Percentiles rank a stretch among this genome's conserved stretches.
Evolutionary conservation across 805 yeast species (phyloP).

Genomic region (Saccharomycopsis schoenii): DNA sequence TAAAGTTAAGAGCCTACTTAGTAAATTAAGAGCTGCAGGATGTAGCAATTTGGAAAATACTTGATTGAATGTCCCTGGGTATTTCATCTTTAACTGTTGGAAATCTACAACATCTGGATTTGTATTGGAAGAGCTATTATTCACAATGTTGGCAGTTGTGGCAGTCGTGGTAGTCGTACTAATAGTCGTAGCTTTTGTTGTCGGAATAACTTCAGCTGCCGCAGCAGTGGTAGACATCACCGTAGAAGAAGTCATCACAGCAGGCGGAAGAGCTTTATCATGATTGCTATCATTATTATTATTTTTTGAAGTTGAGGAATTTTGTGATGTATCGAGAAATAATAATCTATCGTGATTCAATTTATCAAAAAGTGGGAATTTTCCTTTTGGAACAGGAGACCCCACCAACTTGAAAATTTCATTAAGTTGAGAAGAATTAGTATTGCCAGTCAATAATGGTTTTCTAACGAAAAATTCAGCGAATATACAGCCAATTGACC

Average conservation of each 20-base stretch:
- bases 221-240: background rate
- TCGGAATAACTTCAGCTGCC: background rate
- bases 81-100: conserved; percentile 19
- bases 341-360: conserved; percentile 9
- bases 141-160: background rate
- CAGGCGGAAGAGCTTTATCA: background rate
- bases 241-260: background rate
- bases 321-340: conserved; percentile 4
- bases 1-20: conserved; percentile 52
- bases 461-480: conserved; percentile 77
- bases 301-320: background rate
- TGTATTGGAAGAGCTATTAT: background rate
- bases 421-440: conserved; percentile 84
- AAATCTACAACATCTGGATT: conserved; percentile 5
- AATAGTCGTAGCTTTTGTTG: background rate
- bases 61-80: conserved; percentile 35
- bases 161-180: background rate
- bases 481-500: conserved; percentile 96
- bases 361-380: conserved; percentile 15
- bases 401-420: conserved; percentile 76
- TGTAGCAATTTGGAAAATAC: conserved; percentile 36
- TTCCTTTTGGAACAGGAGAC: conserved; percentile 39
- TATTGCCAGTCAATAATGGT: conserved; percentile 78
- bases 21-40: conserved; percentile 42
- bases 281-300: background rate